A percentile compares a stretch with the other conserved stretches of the same genome.
Conservation (phyloP, 305 asterid species). For the Caryopteris hybrid region DNA sequence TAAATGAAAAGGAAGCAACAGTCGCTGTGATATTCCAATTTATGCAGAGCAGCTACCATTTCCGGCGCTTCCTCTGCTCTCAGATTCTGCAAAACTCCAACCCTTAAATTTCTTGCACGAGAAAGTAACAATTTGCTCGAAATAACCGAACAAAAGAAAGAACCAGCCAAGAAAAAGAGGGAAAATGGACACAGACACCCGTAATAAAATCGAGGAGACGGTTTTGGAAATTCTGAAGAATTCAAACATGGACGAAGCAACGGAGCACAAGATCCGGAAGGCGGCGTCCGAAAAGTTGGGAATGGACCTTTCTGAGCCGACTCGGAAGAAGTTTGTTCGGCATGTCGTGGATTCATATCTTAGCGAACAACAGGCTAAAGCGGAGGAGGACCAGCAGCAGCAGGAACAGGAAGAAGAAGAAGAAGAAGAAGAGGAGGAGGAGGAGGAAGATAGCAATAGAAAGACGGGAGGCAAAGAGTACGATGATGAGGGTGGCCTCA, state of each 20-base stretch:
- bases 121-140: neutral
- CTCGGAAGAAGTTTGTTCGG: conserved; percentile 62
- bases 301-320: conserved; percentile 63
- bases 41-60: neutral
- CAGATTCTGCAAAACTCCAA: neutral
- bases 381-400: conserved; percentile 21
- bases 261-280: conserved; percentile 78
- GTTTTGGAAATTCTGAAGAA: conserved; percentile 55
- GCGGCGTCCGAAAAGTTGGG: conserved; percentile 71
- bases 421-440: conserved; percentile 28
- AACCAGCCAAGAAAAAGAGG: neutral
- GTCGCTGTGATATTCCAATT: neutral
- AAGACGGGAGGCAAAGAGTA: conserved; percentile 47
- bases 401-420: conserved; percentile 10
- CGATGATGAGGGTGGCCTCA: conserved; percentile 80
- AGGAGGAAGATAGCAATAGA: conserved; percentile 21
- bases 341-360: conserved; percentile 70
- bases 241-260: conserved; percentile 69
- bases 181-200: conserved; percentile 58
- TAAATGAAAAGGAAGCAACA: no score
- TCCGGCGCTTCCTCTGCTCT: neutral
- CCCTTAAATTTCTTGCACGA: neutral
- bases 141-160: neutral
- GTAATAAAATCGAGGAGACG: conserved; percentile 49
- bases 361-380: conserved; percentile 37